phyloP scores from a whole-genome alignment of 1,284 basidiomycete species.

The Ganoderma leucocontextum region DNA sequence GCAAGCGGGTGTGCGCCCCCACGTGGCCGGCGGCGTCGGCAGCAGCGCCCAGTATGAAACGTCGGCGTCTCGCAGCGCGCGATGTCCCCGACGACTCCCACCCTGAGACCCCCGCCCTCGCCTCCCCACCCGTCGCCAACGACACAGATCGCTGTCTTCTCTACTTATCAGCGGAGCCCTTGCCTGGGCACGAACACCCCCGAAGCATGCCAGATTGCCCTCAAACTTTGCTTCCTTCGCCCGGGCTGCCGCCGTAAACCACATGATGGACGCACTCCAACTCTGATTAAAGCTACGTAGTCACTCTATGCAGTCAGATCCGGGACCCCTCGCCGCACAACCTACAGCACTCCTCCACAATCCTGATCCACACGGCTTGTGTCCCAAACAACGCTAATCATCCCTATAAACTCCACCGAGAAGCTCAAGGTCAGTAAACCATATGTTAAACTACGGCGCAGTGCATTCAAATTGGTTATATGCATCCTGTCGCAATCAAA shows the following conservation, averaged over 20 bases:
- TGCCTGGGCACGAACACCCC: background rate
- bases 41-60: conserved; percentile 28
- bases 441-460: background rate
- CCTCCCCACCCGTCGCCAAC: background rate
- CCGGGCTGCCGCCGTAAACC: conserved; percentile 21
- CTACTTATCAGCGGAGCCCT: background rate
- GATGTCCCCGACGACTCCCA: background rate
- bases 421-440: conserved; percentile 2
- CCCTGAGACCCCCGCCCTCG: background rate
- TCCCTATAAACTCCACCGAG: background rate
- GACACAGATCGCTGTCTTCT: background rate
- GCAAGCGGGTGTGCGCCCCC: conserved; percentile 30
- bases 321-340: background rate
- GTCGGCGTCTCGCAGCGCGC: background rate
- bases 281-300: background rate
- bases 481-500: background rate
- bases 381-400: background rate
- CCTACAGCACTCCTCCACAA: background rate
- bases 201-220: conserved; percentile 1
- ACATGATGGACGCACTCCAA: conserved; percentile 15
- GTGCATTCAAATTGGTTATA: background rate
- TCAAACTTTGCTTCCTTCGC: conserved; percentile 8
- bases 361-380: background rate
- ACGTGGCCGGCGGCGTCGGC: conserved; percentile 33
- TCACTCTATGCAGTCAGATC: background rate